These are phyloP conservation scores for Marasmius sp. DNA, from an alignment of 1,284 basidiomycete species.

Conservation along the genomic window DNA sequence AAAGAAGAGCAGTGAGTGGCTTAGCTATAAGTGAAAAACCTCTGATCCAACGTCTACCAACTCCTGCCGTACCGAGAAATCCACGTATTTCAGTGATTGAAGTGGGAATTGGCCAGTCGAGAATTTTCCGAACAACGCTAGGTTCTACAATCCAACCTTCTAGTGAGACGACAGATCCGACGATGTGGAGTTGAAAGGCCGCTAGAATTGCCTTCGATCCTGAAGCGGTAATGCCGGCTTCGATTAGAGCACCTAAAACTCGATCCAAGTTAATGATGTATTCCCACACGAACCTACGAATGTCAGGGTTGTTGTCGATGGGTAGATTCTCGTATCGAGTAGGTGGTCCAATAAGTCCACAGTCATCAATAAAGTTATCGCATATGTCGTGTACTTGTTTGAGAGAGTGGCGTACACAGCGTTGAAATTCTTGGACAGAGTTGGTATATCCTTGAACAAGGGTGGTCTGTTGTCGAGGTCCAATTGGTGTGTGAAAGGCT, in stretches of 20 bases:
- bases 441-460: slow-evolving; percentile 31
- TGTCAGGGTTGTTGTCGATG: slow-evolving; percentile 12
- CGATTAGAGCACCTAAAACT: background rate
- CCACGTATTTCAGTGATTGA: background rate
- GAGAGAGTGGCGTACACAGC: slow-evolving; percentile 20
- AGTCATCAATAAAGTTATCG: slow-evolving; percentile 28
- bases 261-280: slow-evolving; percentile 19
- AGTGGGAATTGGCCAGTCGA: background rate
- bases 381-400: slow-evolving; percentile 13
- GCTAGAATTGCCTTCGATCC: background rate
- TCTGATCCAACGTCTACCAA: slow-evolving; percentile 1
- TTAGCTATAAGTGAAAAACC: slow-evolving; percentile 4
- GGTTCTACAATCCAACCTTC: background rate
- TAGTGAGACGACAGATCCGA: background rate
- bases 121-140: background rate
- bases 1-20: background rate
- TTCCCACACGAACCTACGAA: slow-evolving; percentile 24
- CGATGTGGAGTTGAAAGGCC: background rate
- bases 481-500: slow-evolving; percentile 11
- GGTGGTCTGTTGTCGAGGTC: slow-evolving; percentile 15
- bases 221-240: background rate
- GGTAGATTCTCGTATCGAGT: slow-evolving; percentile 19
- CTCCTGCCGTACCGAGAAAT: slow-evolving; percentile 3
- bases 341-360: slow-evolving; percentile 22
- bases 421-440: slow-evolving; percentile 25